Evolutionary conservation across 305 asterid species (phyloP).

Genomic region (Solanum chacoense): DNA sequence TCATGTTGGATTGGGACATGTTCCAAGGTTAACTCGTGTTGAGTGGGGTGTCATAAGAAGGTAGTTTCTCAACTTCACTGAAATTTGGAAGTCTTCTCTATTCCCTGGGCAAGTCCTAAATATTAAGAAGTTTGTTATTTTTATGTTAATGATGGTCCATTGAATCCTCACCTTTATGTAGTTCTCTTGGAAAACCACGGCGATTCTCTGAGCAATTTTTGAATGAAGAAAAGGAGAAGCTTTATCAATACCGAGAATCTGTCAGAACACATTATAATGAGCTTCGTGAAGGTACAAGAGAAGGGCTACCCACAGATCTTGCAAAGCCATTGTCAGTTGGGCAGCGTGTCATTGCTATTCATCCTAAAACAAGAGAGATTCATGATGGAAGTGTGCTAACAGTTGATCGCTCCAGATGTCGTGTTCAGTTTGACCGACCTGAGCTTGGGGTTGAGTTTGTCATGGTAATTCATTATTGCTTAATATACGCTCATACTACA

Average conservation of each 20-base stretch:
- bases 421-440: constrained; percentile 84
- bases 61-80: constrained; percentile 23
- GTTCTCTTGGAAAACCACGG: constrained; percentile 94
- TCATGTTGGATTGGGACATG: constrained; percentile 93
- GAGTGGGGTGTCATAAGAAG: constrained; percentile 99
- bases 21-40: constrained; percentile 85
- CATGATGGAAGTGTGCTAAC: constrained; percentile 88
- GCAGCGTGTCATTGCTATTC: constrained; percentile 88
- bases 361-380: constrained; percentile 86
- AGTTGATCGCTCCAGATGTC: constrained; percentile 81
- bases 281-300: constrained; percentile 75
- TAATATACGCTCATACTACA: constrained; percentile 5
- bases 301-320: constrained; percentile 87
- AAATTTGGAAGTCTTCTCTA: neutral
- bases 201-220: constrained; percentile 87
- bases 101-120: neutral
- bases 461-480: constrained; percentile 40
- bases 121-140: neutral
- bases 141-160: constrained; percentile 3
- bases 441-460: constrained; percentile 94
- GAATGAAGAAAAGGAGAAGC: constrained; percentile 95
- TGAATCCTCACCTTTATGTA: constrained; percentile 24
- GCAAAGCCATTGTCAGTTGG: constrained; percentile 89
- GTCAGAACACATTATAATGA: constrained; percentile 84
- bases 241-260: constrained; percentile 74